Conservation (phyloP, 805 yeast genomes). For the Saccharomycopsis javanensis region DNA sequence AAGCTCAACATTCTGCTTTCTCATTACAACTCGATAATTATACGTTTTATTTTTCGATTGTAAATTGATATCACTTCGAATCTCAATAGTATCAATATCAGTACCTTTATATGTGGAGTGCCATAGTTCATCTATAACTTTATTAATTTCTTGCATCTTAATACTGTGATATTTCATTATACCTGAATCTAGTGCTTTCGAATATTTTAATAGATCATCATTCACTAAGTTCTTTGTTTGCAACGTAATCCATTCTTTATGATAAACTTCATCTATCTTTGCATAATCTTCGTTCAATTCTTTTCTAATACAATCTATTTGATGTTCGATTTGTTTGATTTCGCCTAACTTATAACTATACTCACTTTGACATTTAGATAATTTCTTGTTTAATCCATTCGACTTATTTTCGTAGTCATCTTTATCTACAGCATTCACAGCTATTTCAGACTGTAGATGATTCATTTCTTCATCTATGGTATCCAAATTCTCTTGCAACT, state of each 20-base stretch:
- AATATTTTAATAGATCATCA: slow-evolving; percentile 72
- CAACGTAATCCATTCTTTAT: slow-evolving; percentile 61
- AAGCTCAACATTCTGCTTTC: slow-evolving; percentile 78
- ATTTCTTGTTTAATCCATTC: slow-evolving; percentile 36
- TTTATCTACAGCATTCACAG: slow-evolving; percentile 43
- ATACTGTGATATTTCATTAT: slow-evolving; percentile 86
- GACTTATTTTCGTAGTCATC: slow-evolving; percentile 51
- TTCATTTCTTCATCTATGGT: slow-evolving; percentile 26
- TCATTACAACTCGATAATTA: slow-evolving; percentile 92
- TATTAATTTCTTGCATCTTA: slow-evolving; percentile 88
- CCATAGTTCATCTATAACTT: slow-evolving; percentile 87
- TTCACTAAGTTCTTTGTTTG: slow-evolving; percentile 69
- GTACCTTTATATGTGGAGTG: slow-evolving; percentile 88
- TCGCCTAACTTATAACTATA: slow-evolving; percentile 81
- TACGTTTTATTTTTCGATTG: slow-evolving; percentile 49
- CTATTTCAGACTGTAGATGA: slow-evolving; percentile 42
- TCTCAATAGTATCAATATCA: slow-evolving; percentile 84
- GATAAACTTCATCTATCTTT: slow-evolving; percentile 53
- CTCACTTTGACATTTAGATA: slow-evolving; percentile 47
- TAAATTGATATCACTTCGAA: slow-evolving; percentile 55
- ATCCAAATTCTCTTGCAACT: slow-evolving; percentile 19
- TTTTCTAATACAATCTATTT: slow-evolving; percentile 40
- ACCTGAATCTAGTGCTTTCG: slow-evolving; percentile 82
- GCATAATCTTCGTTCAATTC: slow-evolving; percentile 67
- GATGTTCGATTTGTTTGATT: slow-evolving; percentile 70